Percentiles rank a stretch among this genome's conserved stretches.
These are phyloP conservation scores for Tolypocladium ovalisporum DNA, from an alignment of 2,329 filamentous ascomycete genomes.

Conservation along the genomic window DNA sequence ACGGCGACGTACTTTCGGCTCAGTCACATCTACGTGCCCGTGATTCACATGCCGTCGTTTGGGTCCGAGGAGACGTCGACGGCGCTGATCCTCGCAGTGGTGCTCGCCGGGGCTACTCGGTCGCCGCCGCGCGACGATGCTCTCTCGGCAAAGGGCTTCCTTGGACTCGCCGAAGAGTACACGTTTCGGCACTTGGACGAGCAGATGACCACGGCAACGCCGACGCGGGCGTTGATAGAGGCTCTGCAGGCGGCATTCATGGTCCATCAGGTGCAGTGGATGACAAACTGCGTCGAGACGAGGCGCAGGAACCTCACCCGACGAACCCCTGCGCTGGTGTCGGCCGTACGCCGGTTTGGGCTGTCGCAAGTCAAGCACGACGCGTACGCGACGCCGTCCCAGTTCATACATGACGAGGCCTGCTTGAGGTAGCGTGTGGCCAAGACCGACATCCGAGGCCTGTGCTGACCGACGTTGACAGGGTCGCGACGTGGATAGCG, in stretches of 20 bases:
- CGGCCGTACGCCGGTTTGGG: conserved; percentile 2
- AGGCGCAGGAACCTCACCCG: conserved; percentile 5
- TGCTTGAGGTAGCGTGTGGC: neutral
- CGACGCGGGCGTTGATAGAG: conserved; percentile 4
- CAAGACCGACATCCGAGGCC: too few species aligned
- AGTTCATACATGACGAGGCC: neutral
- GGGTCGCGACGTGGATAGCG: conserved; percentile 12
- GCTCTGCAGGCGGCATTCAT: conserved; percentile 14
- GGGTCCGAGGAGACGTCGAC: conserved; percentile 4
- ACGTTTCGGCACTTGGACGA: neutral
- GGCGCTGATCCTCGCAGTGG: conserved; percentile 8
- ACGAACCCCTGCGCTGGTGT: conserved; percentile 10
- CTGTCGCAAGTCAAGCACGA: neutral
- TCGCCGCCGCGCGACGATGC: neutral
- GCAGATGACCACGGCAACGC: neutral
- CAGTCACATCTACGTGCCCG: conserved; percentile 15
- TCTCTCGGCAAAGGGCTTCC: neutral
- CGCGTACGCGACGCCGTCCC: neutral
- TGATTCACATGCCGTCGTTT: conserved; percentile 15
- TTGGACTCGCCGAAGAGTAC: neutral
- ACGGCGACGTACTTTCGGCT: conserved; percentile 13
- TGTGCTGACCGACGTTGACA: neutral
- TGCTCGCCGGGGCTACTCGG: conserved; percentile 5
- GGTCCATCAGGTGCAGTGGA: conserved; percentile 9
- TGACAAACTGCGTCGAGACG: conserved; percentile 7